Evolutionary conservation across 352 stramenopile species (phyloP), one percentile per base, ranked within the genome.

Genomic region (Thalassiosira gravida): DNA sequence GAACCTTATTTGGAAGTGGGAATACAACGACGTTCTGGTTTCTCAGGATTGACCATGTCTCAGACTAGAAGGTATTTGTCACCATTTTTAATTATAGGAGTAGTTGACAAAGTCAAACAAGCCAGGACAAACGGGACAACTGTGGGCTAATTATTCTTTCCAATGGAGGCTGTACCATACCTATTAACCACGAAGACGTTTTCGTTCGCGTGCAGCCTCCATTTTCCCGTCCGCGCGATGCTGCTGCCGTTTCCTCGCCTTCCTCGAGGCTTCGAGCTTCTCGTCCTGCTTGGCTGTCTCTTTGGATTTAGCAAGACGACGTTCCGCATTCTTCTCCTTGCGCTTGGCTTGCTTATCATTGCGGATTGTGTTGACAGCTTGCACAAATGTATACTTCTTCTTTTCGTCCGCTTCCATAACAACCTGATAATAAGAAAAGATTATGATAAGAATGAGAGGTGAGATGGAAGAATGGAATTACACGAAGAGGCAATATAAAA

Each of bases 341-440:
- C 95, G 91, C 30, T 97, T 98, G 53, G 94, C 90, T 47, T 96
- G 89, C 66, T 98, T 98, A 77, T 98, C 97, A 58, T 98, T 98
- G 63, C 96, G 92, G 67, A 99, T 97, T 2, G 96, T 98, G 75
- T 97, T 97, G 3, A 99, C 90, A 18, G 96, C 95, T 85, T 99
- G 95, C 78, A 99, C 92, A 65, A 99, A 97, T n/a, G 94, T 93
- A 67, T 97, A 95, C 81, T 98, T 98, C 67, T 96, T 97, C 88
- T 97, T 97, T 83, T 99, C 97, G 35, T 96, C 95, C 1, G 94
- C 93, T 63, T 99, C 96, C 79, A 98, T 92, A 35, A 98, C 93
- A 47, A 99, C 95, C 73, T 81, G 56, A 58, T 65, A 22, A 47
- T 59, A 50, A 46, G 42, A 0, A 70, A 18, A 62, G 35, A 58